Base-by-base conservation (phyloP, 805 yeast genomes). In the Spathaspora arborariae region DNA sequence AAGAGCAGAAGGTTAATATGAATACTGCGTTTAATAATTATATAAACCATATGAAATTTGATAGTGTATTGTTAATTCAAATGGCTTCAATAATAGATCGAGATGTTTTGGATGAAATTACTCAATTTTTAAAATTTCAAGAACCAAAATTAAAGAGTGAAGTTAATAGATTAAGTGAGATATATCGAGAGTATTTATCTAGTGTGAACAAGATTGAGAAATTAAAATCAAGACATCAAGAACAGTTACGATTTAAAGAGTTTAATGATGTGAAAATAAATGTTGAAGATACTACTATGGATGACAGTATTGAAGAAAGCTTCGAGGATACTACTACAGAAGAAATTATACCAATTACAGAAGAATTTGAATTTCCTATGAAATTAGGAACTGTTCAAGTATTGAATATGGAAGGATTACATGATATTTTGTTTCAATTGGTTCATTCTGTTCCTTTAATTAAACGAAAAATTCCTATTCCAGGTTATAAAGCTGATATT, bases 401-500 rank as follows among this genome's bases (percentile, higher is more conserved):
- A 10, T 39, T 39, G 3, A 44, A 53, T 11, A 45, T 46, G 4
- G 47, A 40, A 1, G 63, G 60, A 5, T 51, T 72, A 7, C 44
- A 58, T 2, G 33, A 30, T 1, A 57, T 72, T 24, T 38, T 72
- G 7, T 27, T 47, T 9, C 48, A 53, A 7, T 50, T 67, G 44
- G 60, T 63, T 5, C 20, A 37, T 5, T 40, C 54, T 2, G 58
- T 72, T 5, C 59, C 63, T 3, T 55, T 63, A 0, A 51, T 53
- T 3, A 63, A 58, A 46, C 56, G 75, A 22, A 67, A 60, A 42
- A 62, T 72, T 18, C 68, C 70, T 0, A 50, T 72, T 16, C 75
- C 76, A 1, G 75, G 76, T 1, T 67, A 65, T 46, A 62, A 59
- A 40, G 64, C 63, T 43, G 72, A 70, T 35, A 63, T 66, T 6